Evolutionary conservation across 345 rosid species (phyloP).

Genomic region (Euphorbia tirucalli): DNA sequence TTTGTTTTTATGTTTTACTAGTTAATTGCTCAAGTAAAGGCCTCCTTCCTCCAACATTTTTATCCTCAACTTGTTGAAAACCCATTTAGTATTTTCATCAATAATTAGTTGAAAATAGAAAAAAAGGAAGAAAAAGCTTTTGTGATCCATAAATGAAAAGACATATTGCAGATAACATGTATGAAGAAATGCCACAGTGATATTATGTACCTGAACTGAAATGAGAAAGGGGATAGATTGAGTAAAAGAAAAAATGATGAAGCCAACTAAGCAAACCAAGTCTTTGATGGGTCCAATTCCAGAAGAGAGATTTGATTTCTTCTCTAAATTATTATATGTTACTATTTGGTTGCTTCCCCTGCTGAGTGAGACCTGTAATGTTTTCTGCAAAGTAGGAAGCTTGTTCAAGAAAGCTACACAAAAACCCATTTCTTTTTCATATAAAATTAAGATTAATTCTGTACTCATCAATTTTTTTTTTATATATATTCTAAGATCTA

Average conservation of each 20-base stretch:
- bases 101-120: background rate
- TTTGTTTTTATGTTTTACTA: no score
- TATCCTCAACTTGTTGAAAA: background rate
- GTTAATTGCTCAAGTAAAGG: no score
- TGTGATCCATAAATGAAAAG: background rate
- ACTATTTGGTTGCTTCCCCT: no score
- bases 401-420: slow-evolving; percentile 25
- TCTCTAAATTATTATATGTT: no score
- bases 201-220: background rate
- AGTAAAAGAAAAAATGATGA: slow-evolving; percentile 26
- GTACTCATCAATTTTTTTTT: background rate
- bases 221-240: slow-evolving; percentile 14
- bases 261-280: slow-evolving; percentile 34
- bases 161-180: background rate
- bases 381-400: slow-evolving; percentile 37
- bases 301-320: background rate
- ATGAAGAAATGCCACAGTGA: background rate
- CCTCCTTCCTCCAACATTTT: no score
- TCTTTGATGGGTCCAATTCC: slow-evolving; percentile 33
- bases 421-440: slow-evolving; percentile 2
- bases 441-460: background rate
- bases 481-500: slow-evolving; percentile 30
- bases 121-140: background rate
- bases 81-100: no score
- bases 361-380: slow-evolving; percentile 36